These are phyloP conservation scores for Aspergillus japonicus DNA, from an alignment of 2,329 filamentous ascomycete genomes.

Conservation along the genomic window DNA sequence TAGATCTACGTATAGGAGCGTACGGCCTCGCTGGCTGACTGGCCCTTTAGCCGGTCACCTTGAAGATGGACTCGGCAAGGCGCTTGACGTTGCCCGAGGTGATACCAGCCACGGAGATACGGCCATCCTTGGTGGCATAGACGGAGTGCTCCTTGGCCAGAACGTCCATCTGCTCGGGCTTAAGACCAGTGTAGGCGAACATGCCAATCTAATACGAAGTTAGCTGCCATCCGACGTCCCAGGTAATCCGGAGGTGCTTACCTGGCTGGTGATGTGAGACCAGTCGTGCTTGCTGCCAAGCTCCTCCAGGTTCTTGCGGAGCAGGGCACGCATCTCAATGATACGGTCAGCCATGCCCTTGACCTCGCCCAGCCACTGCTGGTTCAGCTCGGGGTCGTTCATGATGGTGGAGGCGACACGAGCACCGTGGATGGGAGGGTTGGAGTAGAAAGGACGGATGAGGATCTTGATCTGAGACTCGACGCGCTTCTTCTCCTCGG, in stretches of 20 bases:
- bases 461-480: conserved; percentile 99
- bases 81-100: conserved; percentile 51
- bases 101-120: conserved; percentile 53
- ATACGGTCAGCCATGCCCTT: conserved; percentile 99
- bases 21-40: conserved; percentile 5
- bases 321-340: conserved; percentile 92
- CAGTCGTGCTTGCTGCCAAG: conserved; percentile 96
- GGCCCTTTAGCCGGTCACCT: conserved; percentile 47
- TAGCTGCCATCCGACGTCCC: background rate
- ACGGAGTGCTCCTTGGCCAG: conserved; percentile 95
- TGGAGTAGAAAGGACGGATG: conserved; percentile 95
- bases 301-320: conserved; percentile 93
- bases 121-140: conserved; percentile 80
- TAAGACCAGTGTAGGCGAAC: conserved; percentile 97
- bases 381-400: conserved; percentile 77
- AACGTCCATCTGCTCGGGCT: conserved; percentile 82
- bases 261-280: conserved; percentile 94
- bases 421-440: conserved; percentile 94
- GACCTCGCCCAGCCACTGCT: conserved; percentile 94
- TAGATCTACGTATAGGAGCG: conserved; percentile 17
- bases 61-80: conserved; percentile 52
- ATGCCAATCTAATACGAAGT: conserved; percentile 72
- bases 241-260: conserved; percentile 21
- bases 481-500: conserved; percentile 90
- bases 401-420: conserved; percentile 91